Base-by-base conservation (phyloP, 2,329 filamentous ascomycete genomes). In the Fusarium drepaniforme region DNA sequence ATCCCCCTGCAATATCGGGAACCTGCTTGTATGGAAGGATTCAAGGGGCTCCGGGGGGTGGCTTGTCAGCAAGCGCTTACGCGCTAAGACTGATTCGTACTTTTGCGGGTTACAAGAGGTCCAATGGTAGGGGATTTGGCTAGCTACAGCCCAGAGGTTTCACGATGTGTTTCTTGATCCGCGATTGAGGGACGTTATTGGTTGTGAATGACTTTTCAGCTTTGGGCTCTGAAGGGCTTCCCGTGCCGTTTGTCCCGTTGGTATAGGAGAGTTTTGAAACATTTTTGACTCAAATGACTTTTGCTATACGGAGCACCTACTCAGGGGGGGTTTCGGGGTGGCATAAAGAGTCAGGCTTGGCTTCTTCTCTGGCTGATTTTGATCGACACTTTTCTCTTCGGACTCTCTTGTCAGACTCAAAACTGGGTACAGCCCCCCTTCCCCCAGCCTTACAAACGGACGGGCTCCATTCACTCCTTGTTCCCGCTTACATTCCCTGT, bases 271-370 rank as follows among this genome's bases (percentile, higher is more conserved):
- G 49, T 30, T 49, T 30, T 53, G 49, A 53, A 53, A 53, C 49
- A 53, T 51, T 51, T 51, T 35, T 35, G 33, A 35, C 33, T 35
- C 13, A 15, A 15, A 35, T 35, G 25, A 25, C 25, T 25, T 25
- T 5, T 5, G 25, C 4, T 25, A 25, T 25, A 25, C 25, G 25
- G 25, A 25, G 25, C 25, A 25, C 25, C 25, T 25, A 25, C 42
- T 49, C 44, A 51, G 23, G 25, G 46, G 30, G 30, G 25, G 25
- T n/a, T 53, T 53, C 49, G 49, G 49, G 49, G 49, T 53, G 18
- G 49, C 49, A 53, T 53, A 53, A 53, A 53, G 49, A 53, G 25
- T 53, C 49, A 30, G 49, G 49, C 49, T 53, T 53, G 49, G 49
- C 25, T 53, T 18, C 15, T 18, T 16, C 16, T 53, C 18, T 53